Evolutionary conservation across 148 eudicot species (phyloP), one percentile per base, ranked within the genome.

Genomic region (Agrostemma githago): DNA sequence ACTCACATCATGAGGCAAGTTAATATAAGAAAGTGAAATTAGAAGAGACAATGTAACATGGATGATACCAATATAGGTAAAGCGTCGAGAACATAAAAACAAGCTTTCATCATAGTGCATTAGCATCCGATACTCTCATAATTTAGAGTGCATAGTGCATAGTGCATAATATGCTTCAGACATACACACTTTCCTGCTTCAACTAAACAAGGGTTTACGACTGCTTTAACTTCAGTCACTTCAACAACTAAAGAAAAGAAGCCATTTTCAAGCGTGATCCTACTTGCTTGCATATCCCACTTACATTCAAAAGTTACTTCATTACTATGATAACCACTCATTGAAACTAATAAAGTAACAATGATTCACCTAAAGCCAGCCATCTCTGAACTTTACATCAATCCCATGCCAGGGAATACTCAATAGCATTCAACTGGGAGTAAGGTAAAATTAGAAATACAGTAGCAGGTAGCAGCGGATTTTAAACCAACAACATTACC

Each of bases 221-320:
- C 20, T 60, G 19, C 19, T 71, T 58, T 69, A 51, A 63, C 26
- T 63, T 59, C 48, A 75, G 71, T 79, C 71, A 62, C 54, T 68
- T 61, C 46, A 58, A 44, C 44, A 57, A 21, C 40, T 72, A 38
- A 69, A 69, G 65, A 19, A 38, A 69, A 69, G 65, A 19, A 37
- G 66, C 44, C 68, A 19, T 48, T 53, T 11, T 43, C 34, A 71
- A 80, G 82, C 71, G 59, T 71, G 72, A 51, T 56, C 51, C 71
- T 71, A 76, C 76, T 71, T 66, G 76, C 76, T 71, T 66, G 76
- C 72, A 71, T 62, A 70, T 70, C 56, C 69, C 78, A n/a, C 70
- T 20, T 20, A 70, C 51, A 74, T 34, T 62, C 69, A 60, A 44
- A 40, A 63, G 78, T 74, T 67, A 56, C 42, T 66, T 70, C 20